A percentile compares a stretch with the other conserved stretches of the same genome.
Evolutionary conservation across 192 early-diverging fungal species (phyloP).

Genomic region (Gonapodya sp.): DNA sequence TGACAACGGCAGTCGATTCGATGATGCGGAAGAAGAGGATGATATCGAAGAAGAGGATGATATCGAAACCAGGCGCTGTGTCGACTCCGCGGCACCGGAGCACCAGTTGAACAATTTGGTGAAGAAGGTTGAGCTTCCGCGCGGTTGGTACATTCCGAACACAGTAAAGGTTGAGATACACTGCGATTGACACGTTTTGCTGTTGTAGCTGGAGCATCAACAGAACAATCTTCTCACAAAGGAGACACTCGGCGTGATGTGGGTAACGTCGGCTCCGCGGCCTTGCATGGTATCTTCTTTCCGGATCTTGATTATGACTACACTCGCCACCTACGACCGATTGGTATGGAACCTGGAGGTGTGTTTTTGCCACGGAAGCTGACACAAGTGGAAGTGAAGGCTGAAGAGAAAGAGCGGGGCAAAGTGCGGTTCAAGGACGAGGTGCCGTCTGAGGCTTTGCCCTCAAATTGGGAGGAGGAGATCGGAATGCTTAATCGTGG

Average conservation of each 20-base stretch:
- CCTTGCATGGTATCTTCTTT: conserved; percentile 83
- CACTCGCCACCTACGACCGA: conserved; percentile 76
- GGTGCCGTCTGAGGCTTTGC: conserved; percentile 65
- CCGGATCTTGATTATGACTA: conserved; percentile 92
- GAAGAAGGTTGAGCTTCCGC: no score
- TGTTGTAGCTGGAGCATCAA: no score
- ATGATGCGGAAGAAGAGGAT: neutral
- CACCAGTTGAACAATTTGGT: no score
- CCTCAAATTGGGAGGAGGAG: conserved; percentile 58
- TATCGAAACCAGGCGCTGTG: no score
- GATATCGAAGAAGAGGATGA: conserved; percentile 1
- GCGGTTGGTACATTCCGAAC: no score
- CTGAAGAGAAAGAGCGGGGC: conserved; percentile 35
- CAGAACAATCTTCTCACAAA: no score
- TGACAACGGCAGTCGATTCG: neutral
- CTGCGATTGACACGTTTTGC: no score
- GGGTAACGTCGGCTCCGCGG: conserved; percentile 68
- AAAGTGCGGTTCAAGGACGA: conserved; percentile 32
- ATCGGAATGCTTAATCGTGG: conserved; percentile 63
- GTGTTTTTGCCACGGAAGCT: conserved; percentile 56
- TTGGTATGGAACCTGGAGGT: conserved; percentile 64
- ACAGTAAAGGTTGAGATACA: no score
- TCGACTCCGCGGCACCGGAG: no score
- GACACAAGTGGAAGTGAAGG: conserved; percentile 16
- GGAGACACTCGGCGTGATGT: no score